Percentiles rank a stretch among this genome's conserved stretches.
Conservation (phyloP, 768 basidiomycete species). For the Leucocoprinus birnbaumii region DNA sequence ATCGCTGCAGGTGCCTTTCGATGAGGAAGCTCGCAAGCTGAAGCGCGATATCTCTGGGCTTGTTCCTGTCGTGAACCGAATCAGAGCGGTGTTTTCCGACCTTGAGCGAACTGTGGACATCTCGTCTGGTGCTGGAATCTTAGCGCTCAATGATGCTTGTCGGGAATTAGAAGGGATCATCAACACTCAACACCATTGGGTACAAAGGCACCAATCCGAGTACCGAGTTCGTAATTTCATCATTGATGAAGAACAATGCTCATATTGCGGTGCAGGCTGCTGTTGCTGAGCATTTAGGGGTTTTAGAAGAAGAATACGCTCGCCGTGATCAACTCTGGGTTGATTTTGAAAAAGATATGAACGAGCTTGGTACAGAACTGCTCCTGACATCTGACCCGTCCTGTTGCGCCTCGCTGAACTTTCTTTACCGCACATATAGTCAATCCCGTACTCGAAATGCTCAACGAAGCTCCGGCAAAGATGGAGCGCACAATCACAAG, state of each 20-base stretch:
- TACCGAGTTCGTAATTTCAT: conserved; percentile 35
- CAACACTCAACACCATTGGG: conserved; percentile 38
- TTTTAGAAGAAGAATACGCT: conserved; percentile 47
- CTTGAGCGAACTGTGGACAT: conserved; percentile 37
- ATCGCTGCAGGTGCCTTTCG: conserved; percentile 40
- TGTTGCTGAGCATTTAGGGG: conserved; percentile 36
- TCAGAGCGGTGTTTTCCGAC: conserved; percentile 35
- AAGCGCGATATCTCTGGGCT: conserved; percentile 40
- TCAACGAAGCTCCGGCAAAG: conserved; percentile 45
- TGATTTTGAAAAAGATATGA: conserved; percentile 40
- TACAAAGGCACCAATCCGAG: conserved; percentile 36
- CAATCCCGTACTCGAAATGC: conserved; percentile 34
- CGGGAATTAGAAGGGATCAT: conserved; percentile 42
- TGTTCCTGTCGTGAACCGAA: conserved; percentile 46
- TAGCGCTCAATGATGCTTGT: conserved; percentile 53
- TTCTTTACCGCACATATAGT: conserved; percentile 29
- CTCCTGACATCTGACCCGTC: neutral
- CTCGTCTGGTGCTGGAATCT: conserved; percentile 38
- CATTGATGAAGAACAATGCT: neutral
- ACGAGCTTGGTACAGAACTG: conserved; percentile 40
- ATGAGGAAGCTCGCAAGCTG: conserved; percentile 31
- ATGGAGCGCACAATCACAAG: conserved; percentile 48
- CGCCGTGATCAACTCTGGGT: conserved; percentile 50
- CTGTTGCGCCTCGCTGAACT: neutral
- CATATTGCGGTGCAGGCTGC: conserved; percentile 31